phyloP scores from a whole-genome alignment of 2,329 filamentous ascomycete genomes.

The Xylariales sp. region DNA sequence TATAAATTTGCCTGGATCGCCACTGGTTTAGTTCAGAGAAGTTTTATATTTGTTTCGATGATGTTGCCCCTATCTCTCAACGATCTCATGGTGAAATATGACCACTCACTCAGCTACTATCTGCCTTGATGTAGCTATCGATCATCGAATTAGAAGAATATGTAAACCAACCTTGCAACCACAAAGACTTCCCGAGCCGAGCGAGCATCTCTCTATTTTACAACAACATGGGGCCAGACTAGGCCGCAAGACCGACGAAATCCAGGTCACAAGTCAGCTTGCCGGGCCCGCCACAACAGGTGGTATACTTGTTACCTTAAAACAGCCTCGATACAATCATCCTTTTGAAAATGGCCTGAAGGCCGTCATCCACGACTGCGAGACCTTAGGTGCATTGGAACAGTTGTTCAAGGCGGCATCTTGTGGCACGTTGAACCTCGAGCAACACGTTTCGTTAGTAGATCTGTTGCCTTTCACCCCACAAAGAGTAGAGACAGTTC shows the following conservation, averaged over 20 bases:
- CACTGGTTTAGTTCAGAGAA: not conserved
- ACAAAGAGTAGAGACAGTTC: not conserved
- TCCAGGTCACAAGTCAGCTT: conserved; percentile 14
- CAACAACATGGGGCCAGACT: conserved; percentile 7
- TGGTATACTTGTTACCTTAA: conserved; percentile 17
- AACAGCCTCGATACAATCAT: conserved; percentile 19
- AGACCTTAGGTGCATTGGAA: conserved; percentile 1
- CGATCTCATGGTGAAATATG: not conserved
- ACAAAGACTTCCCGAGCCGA: not conserved
- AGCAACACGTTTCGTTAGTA: conserved; percentile 7
- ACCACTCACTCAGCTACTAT: not conserved
- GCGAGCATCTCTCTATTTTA: conserved; percentile 16
- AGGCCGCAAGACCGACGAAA: conserved; percentile 9
- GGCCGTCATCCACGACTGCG: conserved; percentile 17
- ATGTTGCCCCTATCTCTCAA: too few relatives aligned
- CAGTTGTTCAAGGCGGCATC: conserved; percentile 16
- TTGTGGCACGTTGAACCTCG: conserved; percentile 8
- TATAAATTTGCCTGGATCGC: not conserved
- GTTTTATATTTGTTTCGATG: too few relatives aligned
- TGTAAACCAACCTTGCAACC: conserved; percentile 7
- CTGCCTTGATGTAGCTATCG: conserved; percentile 22
- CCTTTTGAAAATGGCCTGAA: conserved; percentile 17
- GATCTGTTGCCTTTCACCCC: conserved; percentile 25
- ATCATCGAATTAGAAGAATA: conserved; percentile 23
- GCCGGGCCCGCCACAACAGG: conserved; percentile 20